Conservation (phyloP, 148 eudicot species). For the Spergularia bocconei region DNA sequence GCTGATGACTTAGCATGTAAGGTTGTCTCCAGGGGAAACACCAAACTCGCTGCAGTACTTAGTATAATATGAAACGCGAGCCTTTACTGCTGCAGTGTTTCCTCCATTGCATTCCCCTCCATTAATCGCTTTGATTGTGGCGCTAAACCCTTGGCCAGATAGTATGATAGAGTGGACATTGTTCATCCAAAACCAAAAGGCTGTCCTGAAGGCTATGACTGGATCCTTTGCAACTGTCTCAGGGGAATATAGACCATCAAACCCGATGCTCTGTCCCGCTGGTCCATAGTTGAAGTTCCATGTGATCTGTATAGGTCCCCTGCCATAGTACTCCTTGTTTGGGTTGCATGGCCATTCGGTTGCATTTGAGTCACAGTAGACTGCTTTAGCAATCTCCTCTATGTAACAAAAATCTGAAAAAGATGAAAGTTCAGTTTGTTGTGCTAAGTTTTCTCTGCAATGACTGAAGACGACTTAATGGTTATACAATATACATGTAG, state of each 20-base stretch:
- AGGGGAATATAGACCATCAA: constrained; percentile 42
- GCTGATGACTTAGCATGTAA: constrained; percentile 22
- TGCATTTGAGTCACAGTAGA: constrained; percentile 40
- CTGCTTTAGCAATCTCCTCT: constrained; percentile 41
- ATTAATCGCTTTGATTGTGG: constrained; percentile 38
- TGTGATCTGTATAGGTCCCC: constrained; percentile 43
- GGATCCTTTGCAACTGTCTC: constrained; percentile 36
- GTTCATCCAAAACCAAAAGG: constrained; percentile 48
- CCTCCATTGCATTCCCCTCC: constrained; percentile 33
- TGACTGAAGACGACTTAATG: no score
- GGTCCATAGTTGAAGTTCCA: constrained; percentile 55
- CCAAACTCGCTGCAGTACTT: constrained; percentile 42
- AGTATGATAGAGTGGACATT: constrained; percentile 32
- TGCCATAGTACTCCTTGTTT: constrained; percentile 33
- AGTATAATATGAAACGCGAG: constrained; percentile 33
- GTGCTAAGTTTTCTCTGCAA: no score
- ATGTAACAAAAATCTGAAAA: constrained; percentile 47
- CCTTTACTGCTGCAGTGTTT: constrained; percentile 24
- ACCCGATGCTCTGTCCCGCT: constrained; percentile 40
- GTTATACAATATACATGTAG: no score
- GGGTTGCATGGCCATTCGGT: constrained; percentile 40
- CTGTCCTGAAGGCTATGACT: constrained; percentile 33
- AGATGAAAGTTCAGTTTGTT: background rate
- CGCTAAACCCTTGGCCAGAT: constrained; percentile 37
- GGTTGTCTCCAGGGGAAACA: constrained; percentile 38